Evolutionary conservation across 2,329 filamentous ascomycete species (phyloP), one percentile per base, ranked within the genome.

Genomic region (Microcera coccophila): DNA sequence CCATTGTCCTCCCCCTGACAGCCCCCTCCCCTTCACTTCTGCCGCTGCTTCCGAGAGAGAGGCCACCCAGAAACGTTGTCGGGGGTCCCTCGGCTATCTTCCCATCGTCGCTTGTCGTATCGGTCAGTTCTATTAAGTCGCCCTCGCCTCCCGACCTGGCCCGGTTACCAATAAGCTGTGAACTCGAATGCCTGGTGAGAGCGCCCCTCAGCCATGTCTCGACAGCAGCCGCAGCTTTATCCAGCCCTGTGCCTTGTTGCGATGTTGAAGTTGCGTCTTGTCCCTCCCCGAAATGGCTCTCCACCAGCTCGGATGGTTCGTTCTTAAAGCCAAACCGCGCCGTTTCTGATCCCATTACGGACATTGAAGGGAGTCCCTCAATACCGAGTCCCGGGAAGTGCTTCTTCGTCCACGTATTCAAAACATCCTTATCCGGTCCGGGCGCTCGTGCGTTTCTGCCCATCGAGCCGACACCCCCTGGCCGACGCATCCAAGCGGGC

Each of bases 141-240:
- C 76, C 72, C 14, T 72, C 71, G 9, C 51, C 55, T 8, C 48
- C 52, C 49, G 59, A 59, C 54, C 61, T 72, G 55, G 60, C 54
- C 54, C 62, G 58, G 46, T 64, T 58, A 16, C 69, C 68, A n/a
- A 71, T 47, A 19, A 69, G 64, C 2, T 76, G 75, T n/a, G 76
- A 78, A 16, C 66, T 65, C 1, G 76, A 73, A 4, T 78, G 74
- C 58, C 83, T 84, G 5, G 76, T 72, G 46, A 89, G 88, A 28
- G 95, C 82, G 49, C 89, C 88, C 47, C 90, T 77, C 45, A 97
- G 73, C 90, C 93, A 98, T 1, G 84, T 85, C 67, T 97, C 93
- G 21, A 97, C 83, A 3, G 86, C 85, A 5, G 88, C 85, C 1
- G 90, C 90, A 9, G 95, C 84, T 50, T 90, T 87, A 57, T 95